Percentiles rank a stretch among this genome's conserved stretches.
Evolutionary conservation across 768 basidiomycete species (phyloP).

Genomic region (Boletus subcaerulescens): DNA sequence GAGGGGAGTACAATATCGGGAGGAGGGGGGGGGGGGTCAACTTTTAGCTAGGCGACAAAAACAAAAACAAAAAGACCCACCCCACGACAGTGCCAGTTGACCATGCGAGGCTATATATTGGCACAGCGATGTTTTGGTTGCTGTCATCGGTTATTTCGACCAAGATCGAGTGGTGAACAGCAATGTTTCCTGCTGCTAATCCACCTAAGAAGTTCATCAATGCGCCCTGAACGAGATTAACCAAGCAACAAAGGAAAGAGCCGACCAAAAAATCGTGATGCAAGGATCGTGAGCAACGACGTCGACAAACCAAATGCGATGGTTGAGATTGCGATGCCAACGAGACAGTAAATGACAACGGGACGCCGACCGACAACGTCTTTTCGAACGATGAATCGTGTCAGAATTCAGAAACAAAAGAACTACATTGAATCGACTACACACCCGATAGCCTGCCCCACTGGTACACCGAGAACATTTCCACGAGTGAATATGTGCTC

Average conservation of each 20-base stretch:
- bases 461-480: conserved; percentile 5
- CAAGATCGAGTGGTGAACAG: conserved; percentile 58
- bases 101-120: conserved; percentile 55
- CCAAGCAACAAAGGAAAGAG: not conserved
- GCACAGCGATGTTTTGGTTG: conserved; percentile 57
- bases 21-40: too few relatives aligned
- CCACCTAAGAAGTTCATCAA: conserved; percentile 42
- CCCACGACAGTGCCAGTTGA: conserved; percentile 1
- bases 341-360: conserved; percentile 51
- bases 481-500: not conserved
- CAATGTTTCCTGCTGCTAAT: conserved; percentile 57
- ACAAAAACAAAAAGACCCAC: not conserved
- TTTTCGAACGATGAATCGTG: conserved; percentile 9
- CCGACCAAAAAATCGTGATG: conserved; percentile 51
- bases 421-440: not conserved
- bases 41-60: not conserved
- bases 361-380: conserved; percentile 61
- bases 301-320: conserved; percentile 54
- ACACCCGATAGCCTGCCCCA: conserved; percentile 7
- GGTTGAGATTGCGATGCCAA: conserved; percentile 51
- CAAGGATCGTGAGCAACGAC: conserved; percentile 43
- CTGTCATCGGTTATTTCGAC: conserved; percentile 61
- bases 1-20: too few relatives aligned
- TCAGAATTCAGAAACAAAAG: not conserved
- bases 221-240: not conserved